A percentile compares a stretch with the other conserved stretches of the same genome.
These are phyloP conservation scores for Colletotrichum sp. DNA, from an alignment of 2,329 filamentous ascomycete species.

Conservation along the genomic window DNA sequence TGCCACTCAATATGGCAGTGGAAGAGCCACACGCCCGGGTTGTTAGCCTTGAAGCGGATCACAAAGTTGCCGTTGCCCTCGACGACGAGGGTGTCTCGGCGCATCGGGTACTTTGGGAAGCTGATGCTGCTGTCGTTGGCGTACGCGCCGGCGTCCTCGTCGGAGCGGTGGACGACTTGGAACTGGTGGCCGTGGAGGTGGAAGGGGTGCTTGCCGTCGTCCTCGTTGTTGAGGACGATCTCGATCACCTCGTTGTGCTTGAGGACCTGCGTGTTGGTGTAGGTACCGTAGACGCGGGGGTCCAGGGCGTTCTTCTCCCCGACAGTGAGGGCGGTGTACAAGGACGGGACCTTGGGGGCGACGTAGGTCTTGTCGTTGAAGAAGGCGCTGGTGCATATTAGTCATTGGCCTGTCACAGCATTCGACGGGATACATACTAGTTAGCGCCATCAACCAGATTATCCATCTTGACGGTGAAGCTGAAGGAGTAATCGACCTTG, in stretches of 20 bases:
- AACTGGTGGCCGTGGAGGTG: conserved; percentile 69
- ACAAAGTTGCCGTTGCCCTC: conserved; percentile 53
- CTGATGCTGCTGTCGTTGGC: conserved; percentile 42
- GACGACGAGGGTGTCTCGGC: conserved; percentile 55
- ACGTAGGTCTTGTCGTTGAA: conserved; percentile 71
- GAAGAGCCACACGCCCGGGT: conserved; percentile 52
- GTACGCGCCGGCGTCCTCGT: conserved; percentile 26
- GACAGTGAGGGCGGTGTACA: conserved; percentile 70
- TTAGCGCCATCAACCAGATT: conserved; percentile 69
- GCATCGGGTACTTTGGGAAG: conserved; percentile 45
- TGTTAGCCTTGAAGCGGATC: conserved; percentile 49
- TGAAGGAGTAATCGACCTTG: conserved; percentile 54
- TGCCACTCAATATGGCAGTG: conserved; percentile 64
- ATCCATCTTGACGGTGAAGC: conserved; percentile 61
- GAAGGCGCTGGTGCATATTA: conserved; percentile 42
- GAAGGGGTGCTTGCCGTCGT: conserved; percentile 65
- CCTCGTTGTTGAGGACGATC: conserved; percentile 64
- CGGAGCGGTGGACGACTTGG: conserved; percentile 45
- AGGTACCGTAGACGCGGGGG: conserved; percentile 54
- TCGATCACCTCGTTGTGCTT: conserved; percentile 59
- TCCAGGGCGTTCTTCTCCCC: conserved; percentile 49
- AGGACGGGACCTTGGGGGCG: conserved; percentile 67
- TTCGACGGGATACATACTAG: conserved; percentile 43
- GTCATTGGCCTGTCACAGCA: neutral
- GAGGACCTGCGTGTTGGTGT: conserved; percentile 58